A percentile compares a stretch with the other conserved stretches of the same genome.
Conservation (phyloP, 805 yeast species). For the Nakazawaea molendinolei region DNA sequence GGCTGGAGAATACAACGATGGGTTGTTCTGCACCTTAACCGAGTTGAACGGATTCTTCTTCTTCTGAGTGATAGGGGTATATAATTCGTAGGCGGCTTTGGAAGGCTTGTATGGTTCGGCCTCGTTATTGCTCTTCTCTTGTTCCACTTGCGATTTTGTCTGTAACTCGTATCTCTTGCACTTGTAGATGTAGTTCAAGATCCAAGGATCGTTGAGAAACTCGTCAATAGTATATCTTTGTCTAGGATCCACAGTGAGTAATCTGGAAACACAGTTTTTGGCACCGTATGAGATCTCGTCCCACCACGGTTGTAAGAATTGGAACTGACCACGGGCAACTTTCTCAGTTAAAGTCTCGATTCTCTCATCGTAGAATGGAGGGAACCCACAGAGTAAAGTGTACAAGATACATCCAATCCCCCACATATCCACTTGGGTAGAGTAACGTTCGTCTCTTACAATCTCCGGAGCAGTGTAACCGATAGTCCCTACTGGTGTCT, state of each 20-base stretch:
- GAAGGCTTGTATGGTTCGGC: background rate
- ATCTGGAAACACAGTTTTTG: slow-evolving; percentile 57
- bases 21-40: slow-evolving; percentile 11
- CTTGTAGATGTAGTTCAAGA: slow-evolving; percentile 25
- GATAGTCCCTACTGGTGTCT: slow-evolving; percentile 98
- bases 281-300: slow-evolving; percentile 70
- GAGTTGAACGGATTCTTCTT: slow-evolving; percentile 5
- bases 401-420: slow-evolving; percentile 95
- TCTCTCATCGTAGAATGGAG: slow-evolving; percentile 89
- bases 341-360: slow-evolving; percentile 69
- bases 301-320: slow-evolving; percentile 84
- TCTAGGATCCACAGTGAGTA: slow-evolving; percentile 66
- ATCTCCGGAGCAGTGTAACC: slow-evolving; percentile 99
- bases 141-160: slow-evolving; percentile 10
- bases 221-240: slow-evolving; percentile 66
- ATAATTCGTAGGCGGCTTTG: slow-evolving; percentile 11
- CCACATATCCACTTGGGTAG: slow-evolving; percentile 98
- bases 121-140: background rate
- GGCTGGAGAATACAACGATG: slow-evolving; percentile 44
- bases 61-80: slow-evolving; percentile 14
- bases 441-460: slow-evolving; percentile 86
- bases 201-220: slow-evolving; percentile 74
- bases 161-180: slow-evolving; percentile 9
- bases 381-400: slow-evolving; percentile 92
- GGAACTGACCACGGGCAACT: slow-evolving; percentile 73